Conservation (phyloP, 441 rosid genomes). For the Croton setiger region DNA sequence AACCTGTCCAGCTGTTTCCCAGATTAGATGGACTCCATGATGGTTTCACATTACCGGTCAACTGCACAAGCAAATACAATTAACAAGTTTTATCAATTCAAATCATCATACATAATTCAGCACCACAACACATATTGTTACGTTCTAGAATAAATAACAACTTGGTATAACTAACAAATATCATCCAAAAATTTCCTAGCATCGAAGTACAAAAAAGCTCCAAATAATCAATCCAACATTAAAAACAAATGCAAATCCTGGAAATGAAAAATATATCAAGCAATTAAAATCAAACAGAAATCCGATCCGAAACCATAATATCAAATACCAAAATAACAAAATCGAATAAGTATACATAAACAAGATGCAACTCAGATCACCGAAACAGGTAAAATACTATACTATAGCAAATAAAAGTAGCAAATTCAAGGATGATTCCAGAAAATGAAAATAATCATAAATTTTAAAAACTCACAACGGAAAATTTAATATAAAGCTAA, state of each 20-base stretch:
- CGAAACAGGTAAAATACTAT: neutral
- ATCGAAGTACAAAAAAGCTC: too few relatives aligned
- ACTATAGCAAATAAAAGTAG: neutral
- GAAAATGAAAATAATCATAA: neutral
- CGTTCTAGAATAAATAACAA: too few relatives aligned
- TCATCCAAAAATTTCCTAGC: too few relatives aligned
- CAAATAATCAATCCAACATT: too few relatives aligned
- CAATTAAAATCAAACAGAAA: too few relatives aligned
- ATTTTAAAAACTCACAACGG: neutral
- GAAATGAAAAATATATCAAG: too few relatives aligned
- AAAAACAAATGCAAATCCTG: too few relatives aligned
- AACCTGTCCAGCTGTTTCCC: constrained; percentile 50
- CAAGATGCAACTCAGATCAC: neutral
- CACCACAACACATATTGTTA: neutral
- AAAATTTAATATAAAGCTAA: neutral
- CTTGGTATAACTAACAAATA: too few relatives aligned
- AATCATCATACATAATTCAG: neutral
- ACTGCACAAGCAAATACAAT: constrained; percentile 22
- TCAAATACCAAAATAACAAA: too few relatives aligned
- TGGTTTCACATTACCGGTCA: constrained; percentile 48
- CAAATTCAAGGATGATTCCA: neutral
- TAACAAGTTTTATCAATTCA: too few relatives aligned
- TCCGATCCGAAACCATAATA: too few relatives aligned
- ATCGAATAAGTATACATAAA: too few relatives aligned
- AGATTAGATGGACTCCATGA: constrained; percentile 39